Evolutionary conservation across 352 stramenopile genomes (phyloP), one percentile per base, ranked within the genome.

Genomic region (Phytophthora constricta): DNA sequence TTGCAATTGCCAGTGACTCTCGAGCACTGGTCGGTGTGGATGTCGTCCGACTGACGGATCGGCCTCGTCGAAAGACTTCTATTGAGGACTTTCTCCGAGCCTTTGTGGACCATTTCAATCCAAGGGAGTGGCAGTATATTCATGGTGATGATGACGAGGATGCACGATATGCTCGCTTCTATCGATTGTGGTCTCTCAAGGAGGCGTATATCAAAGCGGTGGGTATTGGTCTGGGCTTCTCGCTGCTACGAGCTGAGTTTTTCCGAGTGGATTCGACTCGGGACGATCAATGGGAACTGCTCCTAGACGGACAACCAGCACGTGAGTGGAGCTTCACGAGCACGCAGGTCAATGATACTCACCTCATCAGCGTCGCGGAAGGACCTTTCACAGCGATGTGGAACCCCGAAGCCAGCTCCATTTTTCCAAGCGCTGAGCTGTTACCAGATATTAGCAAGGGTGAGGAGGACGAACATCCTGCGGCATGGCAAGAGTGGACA

Each of bases 181-280:
- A 92, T 64, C 68, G 58, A 10, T 74, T 92, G 17, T 93, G 86
- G 86, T 91, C 84, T 13, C 65, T 95, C 13, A 95, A 93, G 54
- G 84, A 95, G 43, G 59, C 84, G 27, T 93, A 87, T 37, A 89
- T 92, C 45, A 93, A 95, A 41, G 84, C 86, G 4, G 52, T 93
- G 16, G 84, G 86, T 11, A 81, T 91, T 33, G 86, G 86, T 11
- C 46, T 93, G n/a, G 81, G 79, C 10, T 90, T 92, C 37, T 53
- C 70, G 16, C 51, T 94, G 22, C 60, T 82, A 42, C 81, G 83
- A 41, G 76, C 74, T 14, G 81, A 92, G 54, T 91, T 92, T 27
- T 22, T 59, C 16, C 50, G 28, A 19, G 16, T 45, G 3, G 37
- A 65, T 43, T 28, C 50, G 2, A 42, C 47, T 13, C 10, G 25